Base-by-base conservation (phyloP, 352 stramenopile species). In the Phytophthora pseudosyringae region DNA sequence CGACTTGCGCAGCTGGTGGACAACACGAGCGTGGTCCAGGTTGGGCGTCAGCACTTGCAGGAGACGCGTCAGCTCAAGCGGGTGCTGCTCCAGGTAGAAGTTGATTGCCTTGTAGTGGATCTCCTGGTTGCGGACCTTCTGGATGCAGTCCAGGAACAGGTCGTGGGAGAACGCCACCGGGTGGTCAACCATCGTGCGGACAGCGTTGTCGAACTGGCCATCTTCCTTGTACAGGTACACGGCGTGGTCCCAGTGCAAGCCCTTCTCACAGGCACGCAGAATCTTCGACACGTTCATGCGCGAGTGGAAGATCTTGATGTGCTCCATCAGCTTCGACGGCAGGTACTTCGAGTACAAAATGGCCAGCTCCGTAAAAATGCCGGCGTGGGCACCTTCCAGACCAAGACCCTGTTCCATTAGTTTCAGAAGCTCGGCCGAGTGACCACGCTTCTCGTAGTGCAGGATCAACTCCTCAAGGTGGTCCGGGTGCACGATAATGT, bases 331-430 rank as follows among this genome's bases (percentile, higher is more conserved):
- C 86, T 99, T 99, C 18, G 98, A 90, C 26, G 97, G 97, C 51
- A 98, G 78, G 86, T 99, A 99, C 84, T 99, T 99, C 18, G 97
- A 99, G 89, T 99, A 99, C 48, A 99, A 76, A 44, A 99, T 97
- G 39, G 94, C 98, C 44, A 99, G 86, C 83, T 99, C 97, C 26
- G 98, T 99, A 76, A 99, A 99, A 61, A 99, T 99, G 49, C 98
- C 98, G 66, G 98, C 95, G 77, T 99, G 98, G 25, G 98, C 97
- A 66, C 98, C 97, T 80, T 99, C 98, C 32, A 99, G 72, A 54
- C 97, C 97, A 65, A 99, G 89, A 59, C 98, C 98, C 86, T 99
- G 97, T 78, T 99, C 98, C 76, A 99, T 98, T 32, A 99, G 80
- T 72, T 98, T 97, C 28, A 99, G 86, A 38, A 99, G 78, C 73